phyloP scores from a whole-genome alignment of 352 stramenopile species.

The Lagenidium giganteum region DNA sequence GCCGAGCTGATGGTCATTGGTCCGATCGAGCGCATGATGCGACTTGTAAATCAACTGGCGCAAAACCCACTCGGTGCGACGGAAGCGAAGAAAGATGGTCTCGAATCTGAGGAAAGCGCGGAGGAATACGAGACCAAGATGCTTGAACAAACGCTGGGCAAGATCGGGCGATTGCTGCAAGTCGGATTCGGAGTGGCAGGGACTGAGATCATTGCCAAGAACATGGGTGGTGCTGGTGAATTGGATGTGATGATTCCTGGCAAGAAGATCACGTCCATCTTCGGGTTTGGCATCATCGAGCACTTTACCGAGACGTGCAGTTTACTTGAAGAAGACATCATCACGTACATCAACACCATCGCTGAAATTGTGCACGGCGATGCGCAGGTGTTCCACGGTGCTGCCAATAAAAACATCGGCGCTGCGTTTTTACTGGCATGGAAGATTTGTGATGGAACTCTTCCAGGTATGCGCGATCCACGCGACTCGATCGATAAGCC shows the following conservation, averaged over 20 bases:
- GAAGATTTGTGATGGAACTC: conserved; percentile 90
- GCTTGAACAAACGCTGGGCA: conserved; percentile 93
- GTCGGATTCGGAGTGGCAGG: conserved; percentile 97
- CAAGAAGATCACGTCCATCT: conserved; percentile 96
- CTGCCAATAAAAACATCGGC: conserved; percentile 97
- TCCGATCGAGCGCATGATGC: conserved; percentile 96
- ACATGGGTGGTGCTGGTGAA: conserved; percentile 90
- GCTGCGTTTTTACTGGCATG: conserved; percentile 93
- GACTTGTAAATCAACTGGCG: conserved; percentile 62
- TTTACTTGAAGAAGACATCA: conserved; percentile 92
- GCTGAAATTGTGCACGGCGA: conserved; percentile 94
- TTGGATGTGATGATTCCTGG: conserved; percentile 97
- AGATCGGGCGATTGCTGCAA: conserved; percentile 92
- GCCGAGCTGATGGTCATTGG: conserved; percentile 94
- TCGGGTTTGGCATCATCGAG: conserved; percentile 95
- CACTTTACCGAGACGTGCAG: conserved; percentile 94
- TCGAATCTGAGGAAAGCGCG: conserved; percentile 60
- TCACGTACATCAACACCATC: conserved; percentile 98
- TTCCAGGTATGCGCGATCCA: conserved; percentile 82
- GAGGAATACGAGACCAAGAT: conserved; percentile 96
- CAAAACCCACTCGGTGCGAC: conserved; percentile 66
- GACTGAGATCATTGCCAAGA: conserved; percentile 97
- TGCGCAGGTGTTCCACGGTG: conserved; percentile 90
- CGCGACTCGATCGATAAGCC: conserved; percentile 70
- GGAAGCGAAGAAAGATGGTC: conserved; percentile 64